Base-by-base conservation (phyloP, 192 early-diverging fungal genomes). In the Linnemannia elongata region DNA sequence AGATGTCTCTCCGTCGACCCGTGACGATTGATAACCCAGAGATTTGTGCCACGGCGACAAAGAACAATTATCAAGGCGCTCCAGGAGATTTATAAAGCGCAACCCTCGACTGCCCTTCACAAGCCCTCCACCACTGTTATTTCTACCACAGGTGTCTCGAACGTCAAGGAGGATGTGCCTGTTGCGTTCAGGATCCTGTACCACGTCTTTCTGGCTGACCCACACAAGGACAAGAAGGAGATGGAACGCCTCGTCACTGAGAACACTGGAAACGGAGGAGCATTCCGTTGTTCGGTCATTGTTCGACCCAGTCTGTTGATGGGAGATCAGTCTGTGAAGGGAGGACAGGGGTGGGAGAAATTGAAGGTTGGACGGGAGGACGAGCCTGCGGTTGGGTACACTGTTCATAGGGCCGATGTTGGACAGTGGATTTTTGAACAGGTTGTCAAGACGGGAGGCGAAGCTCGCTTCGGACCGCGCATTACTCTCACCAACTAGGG, bases 211-310 rank as follows among this genome's bases (percentile, higher is more conserved):
- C 72, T 85, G 1, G 78, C 78, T 7, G 78, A 71, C 17, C 83
- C 83, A 1, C 83, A 85, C 49, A 80, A 85, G 74, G 83, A 85
- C 78, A 85, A 85, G 83, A 85, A 85, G 69, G 74, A 72, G 69
- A 85, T 85, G 83, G 83, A 85, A 36, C 68, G 54, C 3, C 27
- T 85, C 4, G 36, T 76, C 18, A 60, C 42, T 3, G 78, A 79
- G 44, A 72, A 72, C 57, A 33, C 60, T 30, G 79, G 45, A 6
- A 38, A 49, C 1, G 3, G 45, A 0, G 10, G 55, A 71, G 55
- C 80, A 3, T 80, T 85, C 45, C 2, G 83, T 38, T 74, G 83
- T 0, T 52, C 69, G 20, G 57, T 85, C 15, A 55, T 72, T 9
- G 57, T 85, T 27, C 77, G 83, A 35, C 78, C 83, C 1, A 80